Base-by-base conservation (phyloP, 805 yeast genomes). In the Middelhovenomyces tepae region DNA sequence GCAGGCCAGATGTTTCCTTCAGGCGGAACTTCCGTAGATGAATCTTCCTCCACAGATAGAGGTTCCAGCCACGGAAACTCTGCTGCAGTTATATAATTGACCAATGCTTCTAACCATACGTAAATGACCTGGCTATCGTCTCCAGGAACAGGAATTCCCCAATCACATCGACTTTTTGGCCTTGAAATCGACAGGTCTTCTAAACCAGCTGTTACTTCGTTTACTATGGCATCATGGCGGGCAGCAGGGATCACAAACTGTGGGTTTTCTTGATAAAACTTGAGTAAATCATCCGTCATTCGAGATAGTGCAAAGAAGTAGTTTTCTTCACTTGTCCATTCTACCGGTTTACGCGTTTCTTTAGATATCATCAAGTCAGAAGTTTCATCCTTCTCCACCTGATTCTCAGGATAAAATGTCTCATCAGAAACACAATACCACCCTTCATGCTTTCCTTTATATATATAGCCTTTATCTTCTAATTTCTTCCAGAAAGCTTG, bases 371-470 rank as follows among this genome's bases (percentile, higher is more conserved):
- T 44, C 5, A 45, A 36, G 2, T 39, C 37, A 1, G 61, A 58
- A 22, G 53, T 48, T 11, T 36, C 31, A 11, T 39, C 49, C 5
- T 50, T 35, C 29, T 57, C 59, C 16, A 84, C 74, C 53, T 86
- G 94, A 2, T 73, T 57, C 40, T 78, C 93, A 0, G 97, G 82
- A 48, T 84, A 89, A 50, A 91, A 91, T 2, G 95, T 80, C 57
- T 91, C 98, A 51, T 91, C 98, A 31, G 93, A 79, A 5, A 89
- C 64, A 5, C 94, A 83, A 52, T 91, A 91, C 97, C 97, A 91
- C 2, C 98, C 98, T 31, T 71, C 57, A 53, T 91, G 98, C 19
- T 69, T 62, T 5, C 94, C 95, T 51, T 78, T 71, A 52, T 85
- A 85, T 2, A 91, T 81, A 44, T 60, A 71, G 0, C 83, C 89